These are phyloP conservation scores for Talaromyces thailandensis DNA, from an alignment of 495 filamentous ascomycete species.

Conservation along the genomic window DNA sequence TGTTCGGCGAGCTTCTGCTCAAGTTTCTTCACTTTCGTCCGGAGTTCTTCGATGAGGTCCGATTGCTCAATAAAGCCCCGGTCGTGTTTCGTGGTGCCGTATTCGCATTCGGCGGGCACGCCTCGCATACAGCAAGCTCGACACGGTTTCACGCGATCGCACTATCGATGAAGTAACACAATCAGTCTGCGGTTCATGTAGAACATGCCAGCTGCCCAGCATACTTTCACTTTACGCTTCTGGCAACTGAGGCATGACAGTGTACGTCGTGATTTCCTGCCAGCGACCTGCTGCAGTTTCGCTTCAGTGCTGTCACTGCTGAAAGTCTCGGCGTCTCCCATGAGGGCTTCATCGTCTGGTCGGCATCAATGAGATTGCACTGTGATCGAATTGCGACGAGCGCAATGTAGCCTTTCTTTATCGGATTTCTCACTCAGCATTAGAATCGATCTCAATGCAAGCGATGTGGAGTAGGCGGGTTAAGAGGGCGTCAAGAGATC, in stretches of 20 bases:
- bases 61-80: conserved; percentile 20
- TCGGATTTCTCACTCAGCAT: not conserved
- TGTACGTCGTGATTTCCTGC: conserved; percentile 21
- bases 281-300: not conserved
- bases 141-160: conserved; percentile 21
- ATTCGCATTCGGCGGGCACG: conserved; percentile 20
- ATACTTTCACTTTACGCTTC: conserved; percentile 24
- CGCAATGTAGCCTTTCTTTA: not conserved
- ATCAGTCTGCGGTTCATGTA: conserved; percentile 1
- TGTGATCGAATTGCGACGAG: not conserved
- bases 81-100: conserved; percentile 19
- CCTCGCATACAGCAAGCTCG: conserved; percentile 21
- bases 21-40: conserved; percentile 7
- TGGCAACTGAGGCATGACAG: conserved; percentile 22
- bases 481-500: not conserved
- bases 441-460: not conserved
- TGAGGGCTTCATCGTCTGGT: conserved; percentile 2
- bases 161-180: conserved; percentile 7
- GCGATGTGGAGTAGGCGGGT: not conserved
- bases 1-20: conserved; percentile 12
- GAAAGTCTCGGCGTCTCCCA: not conserved
- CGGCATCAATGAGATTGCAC: not conserved
- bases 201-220: not conserved
- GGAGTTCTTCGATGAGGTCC: conserved; percentile 16
- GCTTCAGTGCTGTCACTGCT: not conserved